Conservation (phyloP, 2,329 filamentous ascomycete genomes). For the Trichoderma sp. region DNA sequence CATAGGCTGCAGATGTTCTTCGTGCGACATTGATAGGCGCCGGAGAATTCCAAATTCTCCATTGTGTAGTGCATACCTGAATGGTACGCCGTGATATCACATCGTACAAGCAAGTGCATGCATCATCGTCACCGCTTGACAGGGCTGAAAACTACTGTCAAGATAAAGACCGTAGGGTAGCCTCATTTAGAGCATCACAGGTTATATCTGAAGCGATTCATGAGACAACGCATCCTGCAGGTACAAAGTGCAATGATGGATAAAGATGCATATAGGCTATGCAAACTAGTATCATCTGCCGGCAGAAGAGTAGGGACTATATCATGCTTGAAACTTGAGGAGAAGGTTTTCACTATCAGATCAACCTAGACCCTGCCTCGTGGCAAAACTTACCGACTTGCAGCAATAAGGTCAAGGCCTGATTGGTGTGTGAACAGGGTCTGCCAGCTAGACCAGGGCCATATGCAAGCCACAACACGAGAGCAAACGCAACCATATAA, state of each 20-base stretch:
- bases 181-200: background rate
- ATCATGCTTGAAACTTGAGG: background rate
- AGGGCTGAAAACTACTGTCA: background rate
- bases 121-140: background rate
- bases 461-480: slow-evolving; percentile 7
- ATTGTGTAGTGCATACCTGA: background rate
- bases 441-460: background rate
- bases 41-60: background rate
- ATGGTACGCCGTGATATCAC: background rate
- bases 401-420: background rate
- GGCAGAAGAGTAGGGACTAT: background rate
- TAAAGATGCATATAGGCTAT: background rate
- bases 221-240: background rate
- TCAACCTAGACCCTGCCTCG: background rate
- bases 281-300: background rate
- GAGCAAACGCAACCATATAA: background rate
- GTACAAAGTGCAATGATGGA: background rate
- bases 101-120: background rate
- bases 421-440: background rate
- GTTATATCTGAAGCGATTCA: background rate
- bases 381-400: background rate
- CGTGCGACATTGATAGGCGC: background rate
- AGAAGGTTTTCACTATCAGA: background rate
- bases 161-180: background rate
- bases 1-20: background rate